Conservation (phyloP, 176 grass and related monocot species). For the Miscanthus lutarioriparius region DNA sequence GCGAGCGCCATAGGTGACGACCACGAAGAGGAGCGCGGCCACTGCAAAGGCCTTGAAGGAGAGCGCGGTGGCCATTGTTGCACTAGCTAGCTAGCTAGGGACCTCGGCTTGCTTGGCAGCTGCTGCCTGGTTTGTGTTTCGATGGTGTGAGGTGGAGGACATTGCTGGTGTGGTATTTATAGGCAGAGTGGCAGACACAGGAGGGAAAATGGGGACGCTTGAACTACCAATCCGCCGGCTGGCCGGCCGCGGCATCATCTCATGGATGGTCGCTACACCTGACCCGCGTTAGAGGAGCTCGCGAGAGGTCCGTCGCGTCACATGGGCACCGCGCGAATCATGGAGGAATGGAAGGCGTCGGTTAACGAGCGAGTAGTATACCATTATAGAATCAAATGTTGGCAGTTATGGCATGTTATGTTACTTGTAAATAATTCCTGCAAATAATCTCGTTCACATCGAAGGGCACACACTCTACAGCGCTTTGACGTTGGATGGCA, state of each 20-base stretch:
- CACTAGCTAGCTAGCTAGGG: not conserved
- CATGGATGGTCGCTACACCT: constrained; percentile 8
- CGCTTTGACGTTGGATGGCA: not conserved
- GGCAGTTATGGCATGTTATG: constrained; percentile 20
- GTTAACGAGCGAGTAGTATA: not conserved
- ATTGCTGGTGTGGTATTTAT: constrained; percentile 46
- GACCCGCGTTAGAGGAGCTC: not conserved
- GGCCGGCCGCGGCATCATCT: constrained; percentile 4
- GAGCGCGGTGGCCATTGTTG: constrained; percentile 6
- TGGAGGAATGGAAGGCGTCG: constrained; percentile 20
- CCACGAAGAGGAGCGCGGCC: constrained; percentile 7
- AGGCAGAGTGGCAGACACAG: not conserved
- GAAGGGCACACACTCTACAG: not conserved
- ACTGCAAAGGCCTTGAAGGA: constrained; percentile 13
- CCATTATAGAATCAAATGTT: not conserved
- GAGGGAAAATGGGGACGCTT: not conserved
- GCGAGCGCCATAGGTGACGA: not conserved
- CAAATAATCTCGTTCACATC: not conserved
- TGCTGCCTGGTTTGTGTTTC: constrained; percentile 11
- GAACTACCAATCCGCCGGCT: not conserved
- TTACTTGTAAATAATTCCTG: not conserved
- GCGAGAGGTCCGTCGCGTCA: constrained; percentile 19
- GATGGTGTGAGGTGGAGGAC: constrained; percentile 31
- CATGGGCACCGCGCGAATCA: constrained; percentile 43
- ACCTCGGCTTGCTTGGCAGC: constrained; percentile 4